These are phyloP conservation scores for Aspergillus cristatus DNA, from an alignment of 495 filamentous ascomycete species.

Conservation along the genomic window DNA sequence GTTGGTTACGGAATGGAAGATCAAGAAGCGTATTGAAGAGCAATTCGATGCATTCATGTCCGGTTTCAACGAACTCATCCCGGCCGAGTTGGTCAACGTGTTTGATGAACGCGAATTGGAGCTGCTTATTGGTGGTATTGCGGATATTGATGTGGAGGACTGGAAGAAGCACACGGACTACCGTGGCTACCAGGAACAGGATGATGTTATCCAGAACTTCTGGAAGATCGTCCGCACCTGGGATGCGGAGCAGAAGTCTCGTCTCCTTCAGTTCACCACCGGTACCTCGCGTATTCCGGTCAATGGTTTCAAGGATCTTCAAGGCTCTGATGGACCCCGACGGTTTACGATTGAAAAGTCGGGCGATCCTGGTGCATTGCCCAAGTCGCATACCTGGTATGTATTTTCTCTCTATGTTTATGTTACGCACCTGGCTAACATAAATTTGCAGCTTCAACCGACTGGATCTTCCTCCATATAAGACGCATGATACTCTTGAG, in stretches of 20 bases:
- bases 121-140: conserved; percentile 94
- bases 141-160: conserved; percentile 98
- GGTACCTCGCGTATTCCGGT: conserved; percentile 97
- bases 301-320: conserved; percentile 99
- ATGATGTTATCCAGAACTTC: conserved; percentile 96
- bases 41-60: conserved; percentile 97
- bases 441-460: conserved; percentile 76
- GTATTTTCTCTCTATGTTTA: conserved; percentile 22
- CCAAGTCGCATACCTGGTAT: conserved; percentile 97
- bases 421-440: conserved; percentile 9
- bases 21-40: conserved; percentile 93
- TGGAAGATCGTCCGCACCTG: conserved; percentile 95
- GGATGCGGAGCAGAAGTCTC: conserved; percentile 97
- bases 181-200: conserved; percentile 94
- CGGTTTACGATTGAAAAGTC: conserved; percentile 98
- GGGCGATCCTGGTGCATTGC: conserved; percentile 77
- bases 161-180: conserved; percentile 99
- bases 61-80: conserved; percentile 96
- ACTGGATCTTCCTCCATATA: conserved; percentile 91
- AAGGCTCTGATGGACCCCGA: conserved; percentile 91
- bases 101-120: conserved; percentile 98
- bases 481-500: conserved; percentile 72
- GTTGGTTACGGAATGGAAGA: conserved; percentile 97
- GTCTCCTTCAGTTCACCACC: conserved; percentile 92
- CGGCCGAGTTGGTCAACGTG: conserved; percentile 91